Percentiles rank a stretch among this genome's conserved stretches.
phyloP scores from a whole-genome alignment of 768 basidiomycete species.

The Phaeolepiota aurea region DNA sequence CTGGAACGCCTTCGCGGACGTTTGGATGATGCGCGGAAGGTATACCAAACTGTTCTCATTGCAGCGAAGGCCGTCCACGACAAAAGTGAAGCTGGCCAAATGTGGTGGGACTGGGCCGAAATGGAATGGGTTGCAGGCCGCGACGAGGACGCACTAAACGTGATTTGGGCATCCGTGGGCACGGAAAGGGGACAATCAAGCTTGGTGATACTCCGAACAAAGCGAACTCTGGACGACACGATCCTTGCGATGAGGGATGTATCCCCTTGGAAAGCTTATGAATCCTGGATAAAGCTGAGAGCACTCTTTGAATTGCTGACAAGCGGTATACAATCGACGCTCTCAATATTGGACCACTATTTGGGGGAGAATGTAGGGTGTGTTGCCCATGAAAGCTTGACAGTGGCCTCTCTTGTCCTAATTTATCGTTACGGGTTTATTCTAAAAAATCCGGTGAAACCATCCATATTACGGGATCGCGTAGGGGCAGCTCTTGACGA shows the following conservation, averaged over 20 bases:
- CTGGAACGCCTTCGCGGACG: conserved; percentile 62
- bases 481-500: conserved; percentile 42
- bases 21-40: conserved; percentile 62
- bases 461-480: conserved; percentile 48
- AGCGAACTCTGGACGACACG: conserved; percentile 52
- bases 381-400: conserved; percentile 43
- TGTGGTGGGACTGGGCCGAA: conserved; percentile 85
- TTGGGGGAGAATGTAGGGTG: conserved; percentile 15
- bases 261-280: conserved; percentile 43
- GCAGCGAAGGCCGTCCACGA: conserved; percentile 28
- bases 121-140: conserved; percentile 68
- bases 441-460: conserved; percentile 50
- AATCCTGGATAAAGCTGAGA: conserved; percentile 58
- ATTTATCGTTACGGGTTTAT: conserved; percentile 49
- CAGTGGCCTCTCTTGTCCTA: conserved; percentile 46
- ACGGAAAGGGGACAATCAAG: conserved; percentile 41
- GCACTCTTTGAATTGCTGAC: conserved; percentile 60
- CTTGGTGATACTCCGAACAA: conserved; percentile 53
- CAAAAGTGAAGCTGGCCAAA: conserved; percentile 25
- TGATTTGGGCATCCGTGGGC: conserved; percentile 47
- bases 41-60: conserved; percentile 62
- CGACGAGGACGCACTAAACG: conserved; percentile 38
- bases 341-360: conserved; percentile 31
- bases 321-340: conserved; percentile 25
- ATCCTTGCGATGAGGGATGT: conserved; percentile 17